Conservation (phyloP, 2,329 filamentous ascomycete genomes). For the Fusarium udum region DNA sequence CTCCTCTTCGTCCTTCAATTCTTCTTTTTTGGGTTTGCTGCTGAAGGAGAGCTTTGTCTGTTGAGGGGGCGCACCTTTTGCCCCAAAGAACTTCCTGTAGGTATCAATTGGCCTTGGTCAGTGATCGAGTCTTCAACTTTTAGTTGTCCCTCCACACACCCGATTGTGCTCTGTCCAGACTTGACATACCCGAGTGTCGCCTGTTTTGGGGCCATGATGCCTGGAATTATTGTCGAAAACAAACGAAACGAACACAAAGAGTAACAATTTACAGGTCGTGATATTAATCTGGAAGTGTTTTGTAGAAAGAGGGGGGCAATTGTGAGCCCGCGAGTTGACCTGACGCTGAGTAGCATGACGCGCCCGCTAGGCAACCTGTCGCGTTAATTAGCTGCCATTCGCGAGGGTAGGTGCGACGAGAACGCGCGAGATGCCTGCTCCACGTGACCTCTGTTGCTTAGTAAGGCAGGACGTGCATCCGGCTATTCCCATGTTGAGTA, state of each 20-base stretch:
- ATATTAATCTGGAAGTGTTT: conserved; percentile 14
- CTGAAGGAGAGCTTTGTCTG: conserved; percentile 84
- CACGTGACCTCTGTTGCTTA: conserved; percentile 39
- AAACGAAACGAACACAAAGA: conserved; percentile 11
- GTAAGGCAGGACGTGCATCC: neutral
- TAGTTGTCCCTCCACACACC: conserved; percentile 58
- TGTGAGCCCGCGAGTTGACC: conserved; percentile 32
- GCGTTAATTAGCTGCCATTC: conserved; percentile 50
- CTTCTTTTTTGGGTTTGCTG: conserved; percentile 58
- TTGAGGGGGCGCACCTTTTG: conserved; percentile 65
- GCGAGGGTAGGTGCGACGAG: conserved; percentile 33
- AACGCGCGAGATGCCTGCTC: conserved; percentile 30
- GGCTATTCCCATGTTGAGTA: neutral
- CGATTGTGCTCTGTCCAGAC: conserved; percentile 75
- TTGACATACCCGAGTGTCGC: conserved; percentile 89
- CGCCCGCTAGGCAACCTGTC: conserved; percentile 50
- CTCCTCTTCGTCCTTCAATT: conserved; percentile 46
- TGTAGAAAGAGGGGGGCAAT: conserved; percentile 29
- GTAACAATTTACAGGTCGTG: conserved; percentile 1
- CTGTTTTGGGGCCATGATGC: conserved; percentile 70
- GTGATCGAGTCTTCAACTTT: neutral
- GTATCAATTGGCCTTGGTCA: conserved; percentile 6
- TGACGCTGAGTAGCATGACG: conserved; percentile 47
- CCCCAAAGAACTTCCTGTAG: conserved; percentile 84
- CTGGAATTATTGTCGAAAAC: conserved; percentile 12